A percentile compares a stretch with the other conserved stretches of the same genome.
Evolutionary conservation across 177 flowering plant genomes (phyloP).

Genomic region (Tripterygium wilfordii): DNA sequence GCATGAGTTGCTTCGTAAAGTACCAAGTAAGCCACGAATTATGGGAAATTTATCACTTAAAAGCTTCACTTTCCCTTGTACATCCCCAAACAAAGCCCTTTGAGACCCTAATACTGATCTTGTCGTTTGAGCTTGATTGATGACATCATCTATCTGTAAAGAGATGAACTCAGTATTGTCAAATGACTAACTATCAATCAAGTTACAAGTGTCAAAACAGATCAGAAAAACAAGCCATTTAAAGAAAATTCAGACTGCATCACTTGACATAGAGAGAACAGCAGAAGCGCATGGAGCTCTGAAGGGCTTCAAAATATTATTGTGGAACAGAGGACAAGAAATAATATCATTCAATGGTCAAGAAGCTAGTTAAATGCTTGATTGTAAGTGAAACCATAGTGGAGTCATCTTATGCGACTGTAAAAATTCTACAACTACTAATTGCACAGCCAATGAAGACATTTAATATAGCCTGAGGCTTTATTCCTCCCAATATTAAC

Average conservation of each 20-base stretch:
- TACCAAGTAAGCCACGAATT: slow-evolving; percentile 94
- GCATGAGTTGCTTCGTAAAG: background rate
- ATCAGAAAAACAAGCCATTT: background rate
- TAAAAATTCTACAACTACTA: no score
- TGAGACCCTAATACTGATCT: slow-evolving; percentile 80
- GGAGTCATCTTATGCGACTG: no score
- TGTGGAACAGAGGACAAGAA: background rate
- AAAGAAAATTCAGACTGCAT: no score
- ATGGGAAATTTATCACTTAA: slow-evolving; percentile 86
- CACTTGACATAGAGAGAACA: no score
- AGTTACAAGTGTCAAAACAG: background rate
- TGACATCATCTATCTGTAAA: slow-evolving; percentile 90
- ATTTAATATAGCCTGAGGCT: no score
- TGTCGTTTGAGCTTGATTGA: slow-evolving; percentile 89
- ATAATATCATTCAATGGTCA: background rate
- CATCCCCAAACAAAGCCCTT: slow-evolving; percentile 74
- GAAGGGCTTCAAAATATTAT: no score
- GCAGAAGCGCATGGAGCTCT: no score
- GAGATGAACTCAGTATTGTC: background rate
- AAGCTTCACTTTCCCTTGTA: slow-evolving; percentile 89
- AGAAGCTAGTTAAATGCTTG: no score
- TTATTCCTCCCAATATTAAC: no score
- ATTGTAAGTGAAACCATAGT: no score
- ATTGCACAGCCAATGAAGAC: no score
- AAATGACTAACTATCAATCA: background rate